Base-by-base conservation (phyloP, 768 basidiomycete species). In the Boletus rex-veris region DNA sequence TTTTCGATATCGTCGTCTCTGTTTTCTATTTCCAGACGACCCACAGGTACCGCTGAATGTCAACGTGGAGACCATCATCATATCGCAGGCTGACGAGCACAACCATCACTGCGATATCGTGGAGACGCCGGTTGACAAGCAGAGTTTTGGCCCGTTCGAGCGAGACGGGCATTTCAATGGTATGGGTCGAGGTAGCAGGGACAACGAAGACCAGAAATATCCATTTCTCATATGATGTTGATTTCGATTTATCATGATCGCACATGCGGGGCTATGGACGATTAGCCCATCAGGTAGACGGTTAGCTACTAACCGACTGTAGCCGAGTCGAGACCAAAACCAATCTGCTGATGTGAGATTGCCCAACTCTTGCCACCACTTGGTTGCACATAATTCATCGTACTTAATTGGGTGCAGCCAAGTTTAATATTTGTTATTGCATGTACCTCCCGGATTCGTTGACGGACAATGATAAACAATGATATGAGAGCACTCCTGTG, bases 51-150 rank as follows among this genome's bases (percentile, higher is more conserved):
- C 66, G 35, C 61, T 70, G 2, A 71, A 68, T 5, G 68, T 70
- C 50, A 70, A 70, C 40, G 68, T 70, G 2, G 69, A 70, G 26
- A 70, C 70, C 0, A 68, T 68, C 7, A 54, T 71, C 6, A 60
- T 70, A 3, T 70, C 68, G 6, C 62, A 66, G 26, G 59, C 71
- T 5, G 68, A 70, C 31, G 70, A 68, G 16, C 46, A 58, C 36
- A 52, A 63, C 35, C 55, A 51, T n/a, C 58, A 37, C 35, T 55
- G 43, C 14, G 61, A 58, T n/a, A 53, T 67, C 4, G 65, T 67
- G 14, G 46, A 53, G 31, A 24, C 24, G n/a, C 54, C 48, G 0
- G 28, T n/a, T 1, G 38, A 48, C 26, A 42, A 43, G 15, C 58
- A 48, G 6, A 57, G 50, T 9, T 40, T 56, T 8, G 39, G 44